Conservation (phyloP, 768 basidiomycete genomes). For the Multifurca ochricompacta region DNA sequence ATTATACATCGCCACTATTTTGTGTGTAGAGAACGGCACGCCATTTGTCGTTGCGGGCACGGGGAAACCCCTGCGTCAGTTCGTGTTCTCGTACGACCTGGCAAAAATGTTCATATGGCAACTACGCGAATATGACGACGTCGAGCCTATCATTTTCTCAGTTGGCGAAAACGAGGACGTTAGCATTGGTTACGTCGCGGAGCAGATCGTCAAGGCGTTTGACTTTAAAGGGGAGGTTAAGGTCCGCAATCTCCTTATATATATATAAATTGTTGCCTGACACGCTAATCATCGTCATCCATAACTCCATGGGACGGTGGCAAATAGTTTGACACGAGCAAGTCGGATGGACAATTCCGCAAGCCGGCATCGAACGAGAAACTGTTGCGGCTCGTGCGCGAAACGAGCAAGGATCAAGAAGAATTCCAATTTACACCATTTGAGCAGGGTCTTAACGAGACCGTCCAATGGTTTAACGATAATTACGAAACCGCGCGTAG, state of each 20-base stretch:
- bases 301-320: too few relatives aligned
- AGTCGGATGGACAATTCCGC: conserved; percentile 87
- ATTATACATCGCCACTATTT: not conserved
- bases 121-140: conserved; percentile 82
- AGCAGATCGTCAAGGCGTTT: conserved; percentile 77
- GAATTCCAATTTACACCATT: conserved; percentile 90
- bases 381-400: conserved; percentile 29
- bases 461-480: conserved; percentile 79
- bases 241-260: conserved; percentile 42
- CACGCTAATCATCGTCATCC: too few relatives aligned
- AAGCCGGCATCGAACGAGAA: conserved; percentile 94
- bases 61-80: conserved; percentile 89
- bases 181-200: conserved; percentile 81
- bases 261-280: too few relatives aligned
- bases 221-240: conserved; percentile 67
- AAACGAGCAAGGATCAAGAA: conserved; percentile 48
- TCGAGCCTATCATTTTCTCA: conserved; percentile 89
- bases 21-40: conserved; percentile 61
- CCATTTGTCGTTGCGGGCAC: conserved; percentile 82
- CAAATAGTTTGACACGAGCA: conserved; percentile 72
- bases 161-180: conserved; percentile 91
- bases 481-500: conserved; percentile 69
- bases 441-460: conserved; percentile 53
- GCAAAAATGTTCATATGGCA: conserved; percentile 94
- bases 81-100: conserved; percentile 93